These are phyloP conservation scores for Debaryomyces prosopidis DNA, from an alignment of 805 yeast genomes.

Conservation along the genomic window DNA sequence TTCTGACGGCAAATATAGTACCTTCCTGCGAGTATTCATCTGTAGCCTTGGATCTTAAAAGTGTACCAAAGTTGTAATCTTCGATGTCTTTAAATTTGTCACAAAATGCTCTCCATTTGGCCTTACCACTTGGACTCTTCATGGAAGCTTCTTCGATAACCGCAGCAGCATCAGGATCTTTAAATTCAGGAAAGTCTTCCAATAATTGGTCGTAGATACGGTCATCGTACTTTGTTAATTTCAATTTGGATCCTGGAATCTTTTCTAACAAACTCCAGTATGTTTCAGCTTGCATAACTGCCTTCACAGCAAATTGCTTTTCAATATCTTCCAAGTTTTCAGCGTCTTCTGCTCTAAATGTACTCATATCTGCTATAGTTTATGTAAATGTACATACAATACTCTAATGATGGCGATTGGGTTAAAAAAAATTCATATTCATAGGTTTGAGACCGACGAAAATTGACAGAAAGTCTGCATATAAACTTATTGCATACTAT, in stretches of 20 bases:
- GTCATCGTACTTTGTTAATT: conserved; percentile 70
- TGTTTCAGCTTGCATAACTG: conserved; percentile 92
- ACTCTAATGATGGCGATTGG: background rate
- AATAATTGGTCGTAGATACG: conserved; percentile 62
- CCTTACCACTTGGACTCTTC: conserved; percentile 79
- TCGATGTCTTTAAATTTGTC: conserved; percentile 81
- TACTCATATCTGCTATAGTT: conserved; percentile 21
- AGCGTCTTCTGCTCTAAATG: conserved; percentile 84
- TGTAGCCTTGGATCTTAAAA: conserved; percentile 70
- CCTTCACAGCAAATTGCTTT: conserved; percentile 96
- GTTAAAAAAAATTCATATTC: background rate
- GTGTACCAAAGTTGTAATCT: conserved; percentile 94
- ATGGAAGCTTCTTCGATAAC: conserved; percentile 73
- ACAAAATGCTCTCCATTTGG: conserved; percentile 87
- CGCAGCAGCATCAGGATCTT: conserved; percentile 55
- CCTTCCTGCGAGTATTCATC: conserved; percentile 80
- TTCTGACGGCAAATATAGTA: conserved; percentile 87
- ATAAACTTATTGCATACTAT: background rate
- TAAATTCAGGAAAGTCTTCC: conserved; percentile 86
- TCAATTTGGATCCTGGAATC: conserved; percentile 77
- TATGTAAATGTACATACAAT: too few species aligned
- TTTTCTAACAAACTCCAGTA: conserved; percentile 81
- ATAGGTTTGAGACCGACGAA: background rate
- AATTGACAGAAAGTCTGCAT: background rate
- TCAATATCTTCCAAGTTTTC: conserved; percentile 90